Base-by-base conservation (phyloP, 768 basidiomycete genomes). In the Hypholoma sublateritium region DNA sequence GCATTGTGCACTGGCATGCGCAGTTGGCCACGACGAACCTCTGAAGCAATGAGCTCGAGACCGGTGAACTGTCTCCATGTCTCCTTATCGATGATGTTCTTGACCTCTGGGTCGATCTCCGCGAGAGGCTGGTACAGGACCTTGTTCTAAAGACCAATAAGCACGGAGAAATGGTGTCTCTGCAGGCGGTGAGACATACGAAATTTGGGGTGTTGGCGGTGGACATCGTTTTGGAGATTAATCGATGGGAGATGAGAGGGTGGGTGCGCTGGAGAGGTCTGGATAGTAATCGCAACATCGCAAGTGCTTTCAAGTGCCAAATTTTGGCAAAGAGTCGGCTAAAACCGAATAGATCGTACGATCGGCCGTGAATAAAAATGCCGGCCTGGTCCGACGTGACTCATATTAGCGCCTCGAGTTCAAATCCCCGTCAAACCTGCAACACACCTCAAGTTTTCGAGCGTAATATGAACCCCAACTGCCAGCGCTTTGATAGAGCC, bases 1-100 rank as follows among this genome's bases (percentile, higher is more conserved):
- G 47, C 22, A 24, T 12, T 28, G 32, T 1, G 22, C 25, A 17
- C 50, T 25, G 14, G 16, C 9, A 36, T 16, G 34, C 9, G 17
- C 11, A 2, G 7, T 41, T 14, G 24, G 24, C 19, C 2, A 28
- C 53, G 36, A 49, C 79, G 62, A 59, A 95, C 95, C 87, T 98
- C 97, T 58, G 96, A 98, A 53, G 97, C 97, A 70, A 99, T 98
- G 70, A 99, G 89, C 77, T 98, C 97, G 60, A 99, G 87, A 55
- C 96, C 96, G 46, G 93, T 92, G 73, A 88, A 96, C 80, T 98
- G 96, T 65, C 96, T 80, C 95, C 95, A 98, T 75, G 93, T 96
- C 81, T 98, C 94, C 80, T 93, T 93, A 80, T 98, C 95, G 77
- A 99, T 92, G 80, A 99, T 93, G 72, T 95, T 93, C 75, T 94